phyloP scores from a whole-genome alignment of 2,329 filamentous ascomycete genomes.

The Aspergillus vadensis region DNA sequence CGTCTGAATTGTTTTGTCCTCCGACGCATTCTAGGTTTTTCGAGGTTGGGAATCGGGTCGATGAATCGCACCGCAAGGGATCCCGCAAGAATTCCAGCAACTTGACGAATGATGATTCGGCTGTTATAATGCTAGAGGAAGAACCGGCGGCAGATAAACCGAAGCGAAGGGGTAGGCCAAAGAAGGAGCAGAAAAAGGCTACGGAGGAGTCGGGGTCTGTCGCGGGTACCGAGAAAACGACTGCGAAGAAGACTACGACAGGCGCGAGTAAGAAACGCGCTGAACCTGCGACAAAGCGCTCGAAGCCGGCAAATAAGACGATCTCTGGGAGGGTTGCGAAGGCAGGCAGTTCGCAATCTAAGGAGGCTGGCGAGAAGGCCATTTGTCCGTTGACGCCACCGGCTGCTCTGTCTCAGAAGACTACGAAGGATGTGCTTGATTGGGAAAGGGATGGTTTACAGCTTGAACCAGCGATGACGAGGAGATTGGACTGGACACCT shows the following conservation, averaged over 20 bases:
- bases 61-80: conserved; percentile 6
- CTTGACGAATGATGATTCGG: conserved; percentile 14
- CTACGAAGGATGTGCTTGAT: conserved; percentile 19
- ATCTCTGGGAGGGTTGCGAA: conserved; percentile 43
- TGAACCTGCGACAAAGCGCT: conserved; percentile 21
- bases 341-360: conserved; percentile 19
- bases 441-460: conserved; percentile 29
- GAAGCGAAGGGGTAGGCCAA: conserved; percentile 19
- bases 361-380: conserved; percentile 17
- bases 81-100: conserved; percentile 15
- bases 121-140: conserved; percentile 8
- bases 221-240: conserved; percentile 17
- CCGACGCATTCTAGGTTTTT: conserved; percentile 32
- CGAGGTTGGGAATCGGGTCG: conserved; percentile 10
- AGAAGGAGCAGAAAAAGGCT: conserved; percentile 6
- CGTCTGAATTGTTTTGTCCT: conserved; percentile 27
- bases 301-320: conserved; percentile 34
- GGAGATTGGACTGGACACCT: conserved; percentile 70
- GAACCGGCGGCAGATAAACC: conserved; percentile 15
- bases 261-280: conserved; percentile 14
- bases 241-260: conserved; percentile 26
- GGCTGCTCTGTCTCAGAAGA: neutral
- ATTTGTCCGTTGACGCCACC: conserved; percentile 5
- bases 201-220: conserved; percentile 2
- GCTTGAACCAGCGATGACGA: conserved; percentile 53